Evolutionary conservation across 2,329 filamentous ascomycete genomes (phyloP).

Genomic region (Colletotrichum destructivum): DNA sequence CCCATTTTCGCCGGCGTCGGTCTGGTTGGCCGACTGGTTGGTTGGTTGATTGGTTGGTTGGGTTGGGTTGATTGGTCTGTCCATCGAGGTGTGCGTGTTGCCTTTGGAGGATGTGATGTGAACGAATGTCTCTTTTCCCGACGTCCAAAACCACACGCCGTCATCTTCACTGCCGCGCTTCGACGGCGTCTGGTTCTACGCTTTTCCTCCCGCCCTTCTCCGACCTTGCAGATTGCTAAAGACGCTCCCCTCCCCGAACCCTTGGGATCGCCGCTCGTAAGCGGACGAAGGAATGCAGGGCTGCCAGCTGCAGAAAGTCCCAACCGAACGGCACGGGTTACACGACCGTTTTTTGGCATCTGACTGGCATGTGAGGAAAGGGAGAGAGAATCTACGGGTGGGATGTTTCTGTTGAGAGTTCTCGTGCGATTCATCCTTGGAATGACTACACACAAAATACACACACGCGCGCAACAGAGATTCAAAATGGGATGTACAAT

Average conservation of each 20-base stretch:
- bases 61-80: background rate
- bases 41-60: background rate
- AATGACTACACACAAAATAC: too few species aligned
- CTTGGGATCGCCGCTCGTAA: background rate
- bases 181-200: background rate
- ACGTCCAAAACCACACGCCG: background rate
- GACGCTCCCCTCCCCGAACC: background rate
- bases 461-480: too few species aligned
- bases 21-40: slow-evolving; percentile 10
- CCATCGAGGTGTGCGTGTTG: background rate
- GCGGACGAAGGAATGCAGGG: background rate
- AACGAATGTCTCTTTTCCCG: background rate
- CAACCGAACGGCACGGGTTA: slow-evolving; percentile 12
- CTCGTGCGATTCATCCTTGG: background rate
- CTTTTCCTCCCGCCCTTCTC: background rate
- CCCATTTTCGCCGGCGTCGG: slow-evolving; percentile 11
- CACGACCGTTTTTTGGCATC: background rate
- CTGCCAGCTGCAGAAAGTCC: slow-evolving; percentile 5
- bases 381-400: background rate
- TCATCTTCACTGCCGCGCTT: background rate
- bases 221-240: background rate
- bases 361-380: background rate
- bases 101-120: background rate
- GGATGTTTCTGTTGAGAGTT: background rate
- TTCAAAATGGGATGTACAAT: too few species aligned